Base-by-base conservation (phyloP, 169 alveolate species). In the Plasmodium gallinaceum region DNA sequence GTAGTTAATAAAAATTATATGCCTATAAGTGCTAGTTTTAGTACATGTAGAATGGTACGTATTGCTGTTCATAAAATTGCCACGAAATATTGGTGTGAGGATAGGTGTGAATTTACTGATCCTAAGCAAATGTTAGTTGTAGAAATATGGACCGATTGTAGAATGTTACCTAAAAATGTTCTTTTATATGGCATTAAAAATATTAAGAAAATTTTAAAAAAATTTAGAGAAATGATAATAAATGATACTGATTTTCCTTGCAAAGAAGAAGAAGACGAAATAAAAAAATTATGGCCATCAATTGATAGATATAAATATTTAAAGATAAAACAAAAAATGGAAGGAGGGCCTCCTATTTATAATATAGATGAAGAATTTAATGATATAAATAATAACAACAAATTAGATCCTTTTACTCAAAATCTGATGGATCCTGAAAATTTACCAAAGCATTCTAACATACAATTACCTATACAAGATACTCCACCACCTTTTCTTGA, bases 41-140 rank as follows among this genome's bases (percentile, higher is more conserved):
- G 97, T 37, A 90, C 95, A n/a, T 95, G 97, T 68, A 90, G 96
- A 61, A 93, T 94, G 96, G 93, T 95, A 68, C 80, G 97, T n/a
- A 74, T 93, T n/a, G 93, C 97, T n/a, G 97, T 95, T 18, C 97
- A 95, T 80, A 95, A 95, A 64, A 93, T 95, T 32, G 88, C 95
- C 74, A 96, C 97, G 9, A 88, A 95, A 60, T 93, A 95, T 45
- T 94, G 96, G 96, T 94, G 96, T 65, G 86, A 78, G 16, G 90
- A 91, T 78, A 83, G 74, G 90, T 88, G 89, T 66, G 88, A 91
- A 24, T 92, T 94, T 54, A 94, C 97, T 7, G 96, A 95, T 85
- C 97, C 97, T 10, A 94, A 90, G 32, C 97, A 95, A 68, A 96
- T 94, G 92, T 73, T 95, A 54, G 97, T 95, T 10, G 88, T 95